phyloP scores from a whole-genome alignment of 805 yeast genomes.

The Zygoascus flipseniorum region DNA sequence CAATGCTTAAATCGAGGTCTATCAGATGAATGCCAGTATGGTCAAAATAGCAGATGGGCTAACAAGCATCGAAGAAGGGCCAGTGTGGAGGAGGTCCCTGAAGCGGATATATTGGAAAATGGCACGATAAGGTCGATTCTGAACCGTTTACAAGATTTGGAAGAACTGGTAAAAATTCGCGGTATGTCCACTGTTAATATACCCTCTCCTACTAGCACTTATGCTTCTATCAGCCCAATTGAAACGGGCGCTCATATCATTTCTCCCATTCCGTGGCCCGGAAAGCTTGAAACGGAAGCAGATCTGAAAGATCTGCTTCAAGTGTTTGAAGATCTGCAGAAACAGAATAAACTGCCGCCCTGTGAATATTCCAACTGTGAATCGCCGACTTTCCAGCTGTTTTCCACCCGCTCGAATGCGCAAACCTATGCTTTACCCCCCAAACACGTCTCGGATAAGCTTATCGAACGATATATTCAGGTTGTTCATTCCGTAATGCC shows the following conservation, averaged over 20 bases:
- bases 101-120: background rate
- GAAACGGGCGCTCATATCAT: background rate
- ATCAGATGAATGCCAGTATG: background rate
- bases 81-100: background rate
- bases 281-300: background rate
- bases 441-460: constrained; percentile 1
- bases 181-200: background rate
- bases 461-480: background rate
- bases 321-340: background rate
- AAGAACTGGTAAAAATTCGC: background rate
- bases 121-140: background rate
- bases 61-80: background rate
- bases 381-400: background rate
- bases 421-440: background rate
- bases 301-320: background rate
- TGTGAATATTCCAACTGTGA: constrained; percentile 1
- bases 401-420: background rate
- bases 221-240: background rate
- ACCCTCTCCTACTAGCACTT: background rate
- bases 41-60: constrained; percentile 2
- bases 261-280: background rate
- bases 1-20: background rate
- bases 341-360: background rate
- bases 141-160: background rate
- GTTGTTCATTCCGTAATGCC: constrained; percentile 1